Evolutionary conservation across 768 basidiomycete genomes (phyloP), one percentile per base, ranked within the genome.

Genomic region (Naematelia aurantialba): DNA sequence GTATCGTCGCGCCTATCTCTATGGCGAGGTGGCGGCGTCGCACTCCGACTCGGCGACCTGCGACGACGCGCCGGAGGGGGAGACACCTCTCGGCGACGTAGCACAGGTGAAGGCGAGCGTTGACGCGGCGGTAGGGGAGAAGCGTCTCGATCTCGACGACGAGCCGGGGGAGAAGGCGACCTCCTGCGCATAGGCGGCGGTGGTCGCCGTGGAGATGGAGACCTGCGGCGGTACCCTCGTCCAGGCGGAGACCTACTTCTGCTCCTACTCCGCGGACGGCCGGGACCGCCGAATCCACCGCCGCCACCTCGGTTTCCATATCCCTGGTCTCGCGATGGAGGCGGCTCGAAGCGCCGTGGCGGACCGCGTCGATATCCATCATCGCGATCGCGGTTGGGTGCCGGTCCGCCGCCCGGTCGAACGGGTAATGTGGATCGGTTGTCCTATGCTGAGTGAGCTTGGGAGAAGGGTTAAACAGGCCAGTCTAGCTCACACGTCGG

Each of bases 141-240:
- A 12, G 34, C 26, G 29, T 46, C 44, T 44, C 47, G 13, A 21
- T 31, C 45, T n/a, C 54, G 55, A 14, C 53, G 45, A 55, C 56
- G 63, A 19, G 58, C 58, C 1, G 53, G 60, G 4, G 61, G 58
- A 8, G 62, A 58, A 2, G 58, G 58, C 5, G 55, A 56, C 44
- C 58, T 45, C 24, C 66, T 48, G 19, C 63, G 47, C 27, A 55
- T 26, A 24, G 67, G 62, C 11, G 67, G 55, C 10, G 65, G 63
- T n/a, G 60, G 58, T 50, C 63, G 51, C 19, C 67, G 58, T 11
- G 52, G 55, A 39, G 57, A 53, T 19, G 59, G 49, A 34, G 62
- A 52, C 4, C 24, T 14, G 13, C 48, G 29, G 4, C 67, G 53
- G 39, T 66, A 63, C 10, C 62, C 60, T 42, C 63, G 59, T 39